Base-by-base conservation (phyloP, 345 rosid genomes). In the Citrus reticulata region DNA sequence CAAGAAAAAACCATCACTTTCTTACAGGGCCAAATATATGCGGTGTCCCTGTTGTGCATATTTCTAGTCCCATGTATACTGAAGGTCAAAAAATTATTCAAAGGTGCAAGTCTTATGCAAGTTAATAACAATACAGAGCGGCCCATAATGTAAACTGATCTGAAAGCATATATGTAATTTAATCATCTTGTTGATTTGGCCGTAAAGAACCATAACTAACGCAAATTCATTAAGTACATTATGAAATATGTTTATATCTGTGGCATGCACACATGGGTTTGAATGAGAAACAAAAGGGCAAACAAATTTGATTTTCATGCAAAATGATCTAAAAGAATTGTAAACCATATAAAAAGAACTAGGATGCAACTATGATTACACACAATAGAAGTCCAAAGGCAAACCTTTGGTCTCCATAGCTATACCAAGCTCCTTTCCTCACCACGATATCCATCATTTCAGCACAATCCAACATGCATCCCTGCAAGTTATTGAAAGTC, bases 361-460 rank as follows among this genome's bases (percentile, higher is more conserved):
- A 40, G 69, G 78, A 39, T 40, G 35, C 62, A 69, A 65, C 22
- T 8, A 70, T 6, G 22, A 39, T 9, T 35, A 69, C 71, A 34
- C 35, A 74, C 55, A 35, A 24, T 11, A 68, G 34, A 78, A 63
- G 61, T 70, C 24, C 16, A 71, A 76, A 54, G 69, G 70, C 84
- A 51, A 22, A 93, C 99, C 93, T 92, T 51, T 90, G 93, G 67
- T 95, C 99, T 73, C 91, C 97, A 78, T 88, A 93, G 84, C 98
- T 93, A 86, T 95, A 95, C 99, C 99, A 95, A 77, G 99, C 90
- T 46, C 99, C 98, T 63, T 93, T 95, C 87, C 92, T 95, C 40
- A 88, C 84, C 61, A 93, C 94, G 74, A 91, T 85, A 79, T 91
- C 93, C 94, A 92, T 89, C 83, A 84, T 83, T 71, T 95, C 98